Conservation (phyloP, 2,329 filamentous ascomycete genomes). For the Botrytis tulipae region DNA sequence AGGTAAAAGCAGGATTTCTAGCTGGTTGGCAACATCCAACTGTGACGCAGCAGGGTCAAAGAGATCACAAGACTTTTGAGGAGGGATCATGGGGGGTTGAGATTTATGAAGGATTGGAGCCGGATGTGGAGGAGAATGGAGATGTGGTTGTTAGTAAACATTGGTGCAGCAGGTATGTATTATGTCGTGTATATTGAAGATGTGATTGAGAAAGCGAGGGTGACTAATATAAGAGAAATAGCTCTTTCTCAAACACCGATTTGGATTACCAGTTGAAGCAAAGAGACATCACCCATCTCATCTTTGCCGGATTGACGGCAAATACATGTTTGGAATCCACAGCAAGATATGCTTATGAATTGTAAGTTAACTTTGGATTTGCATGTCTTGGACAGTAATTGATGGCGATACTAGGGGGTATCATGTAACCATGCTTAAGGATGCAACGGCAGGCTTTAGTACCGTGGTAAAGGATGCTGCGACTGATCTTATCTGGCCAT, state of each 20-base stretch:
- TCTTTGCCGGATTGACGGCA: conserved; percentile 38
- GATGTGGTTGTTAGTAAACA: conserved; percentile 40
- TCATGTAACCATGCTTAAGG: conserved; percentile 33
- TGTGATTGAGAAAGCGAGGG: too few species aligned
- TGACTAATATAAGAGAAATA: background rate
- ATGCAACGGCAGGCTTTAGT: conserved; percentile 34
- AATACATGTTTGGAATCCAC: conserved; percentile 42
- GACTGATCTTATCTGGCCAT: conserved; percentile 34
- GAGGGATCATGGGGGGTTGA: conserved; percentile 37
- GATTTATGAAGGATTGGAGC: conserved; percentile 37
- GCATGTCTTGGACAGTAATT: background rate
- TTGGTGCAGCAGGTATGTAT: conserved; percentile 37
- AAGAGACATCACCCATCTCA: conserved; percentile 37
- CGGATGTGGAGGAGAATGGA: conserved; percentile 32
- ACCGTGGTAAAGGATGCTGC: conserved; percentile 31
- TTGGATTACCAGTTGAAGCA: conserved; percentile 40
- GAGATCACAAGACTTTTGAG: conserved; percentile 33
- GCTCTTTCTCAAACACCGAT: conserved; percentile 41
- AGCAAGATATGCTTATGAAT: conserved; percentile 39
- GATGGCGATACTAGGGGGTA: conserved; percentile 29
- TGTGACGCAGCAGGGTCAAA: conserved; percentile 24
- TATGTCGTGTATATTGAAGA: background rate
- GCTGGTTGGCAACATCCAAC: conserved; percentile 38
- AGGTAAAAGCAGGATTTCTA: conserved; percentile 30
- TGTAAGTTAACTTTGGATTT: conserved; percentile 23